Base-by-base conservation (phyloP, 2,329 filamentous ascomycete species). In the Alternaria sp. region DNA sequence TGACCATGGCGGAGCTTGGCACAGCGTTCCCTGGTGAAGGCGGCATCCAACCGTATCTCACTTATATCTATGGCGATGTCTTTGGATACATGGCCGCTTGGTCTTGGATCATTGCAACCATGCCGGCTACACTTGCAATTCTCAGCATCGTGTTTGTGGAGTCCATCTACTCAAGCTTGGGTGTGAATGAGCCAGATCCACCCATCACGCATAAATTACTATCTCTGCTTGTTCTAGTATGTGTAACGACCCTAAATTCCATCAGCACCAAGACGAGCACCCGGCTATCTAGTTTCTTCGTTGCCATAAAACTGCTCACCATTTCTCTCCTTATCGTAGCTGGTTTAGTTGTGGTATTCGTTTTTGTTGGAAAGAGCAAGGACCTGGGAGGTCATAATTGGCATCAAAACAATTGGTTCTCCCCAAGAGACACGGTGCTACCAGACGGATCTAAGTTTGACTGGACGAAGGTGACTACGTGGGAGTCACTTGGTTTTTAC, bases 31-130 rank as follows among this genome's bases (percentile, higher is more conserved):
- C 85, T 0, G 86, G 86, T 11, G 85, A 89, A 81, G 85, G 86
- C 5, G 87, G 87, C 21, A 83, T 89, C 17, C 87, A 89, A 65
- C 85, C 85, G 1, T 89, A 87, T 62, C 80, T 89, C 2, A 80
- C 82, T 58, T 83, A 86, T 72, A 85, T 88, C 33, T 89, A 83
- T 58, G 86, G 87, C 34, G 85, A 88, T 48, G 72, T 85, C 0
- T 82, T 83, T 53, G 87, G 86, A 6, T 89, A 88, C 67, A 73
- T 89, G 24, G 85, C 86, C 0, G 86, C 85, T 0, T 89, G 86
- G 86, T 87, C 84, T 0, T 89, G 86, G 86, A 82, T 89, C 26
- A 82, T 88, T 0, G 85, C 85, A 7, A 83, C 88, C 3, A 89
- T 88, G 86, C 87, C 87, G 0, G 85, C 86, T 0, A 88, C 86